phyloP scores from a whole-genome alignment of 768 basidiomycete genomes.

The Calocera cornea region DNA sequence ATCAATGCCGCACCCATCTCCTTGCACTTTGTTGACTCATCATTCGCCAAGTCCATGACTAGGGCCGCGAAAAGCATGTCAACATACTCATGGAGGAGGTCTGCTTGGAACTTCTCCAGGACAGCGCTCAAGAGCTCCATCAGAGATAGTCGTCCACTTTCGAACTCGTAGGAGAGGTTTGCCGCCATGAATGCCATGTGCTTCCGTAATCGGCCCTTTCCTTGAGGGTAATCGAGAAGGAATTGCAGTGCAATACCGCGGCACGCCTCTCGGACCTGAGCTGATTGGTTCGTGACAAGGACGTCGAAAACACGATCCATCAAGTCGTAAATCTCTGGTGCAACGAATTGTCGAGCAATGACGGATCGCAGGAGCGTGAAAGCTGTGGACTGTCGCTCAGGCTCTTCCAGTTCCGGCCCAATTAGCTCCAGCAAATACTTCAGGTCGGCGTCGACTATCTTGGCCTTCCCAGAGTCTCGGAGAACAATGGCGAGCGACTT shows the following conservation, averaged over 20 bases:
- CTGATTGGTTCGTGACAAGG: slow-evolving; percentile 85
- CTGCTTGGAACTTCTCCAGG: slow-evolving; percentile 66
- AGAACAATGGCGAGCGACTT: slow-evolving; percentile 74
- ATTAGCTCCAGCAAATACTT: slow-evolving; percentile 75
- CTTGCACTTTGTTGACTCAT: slow-evolving; percentile 77
- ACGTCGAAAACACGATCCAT: slow-evolving; percentile 88
- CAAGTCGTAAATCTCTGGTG: slow-evolving; percentile 91
- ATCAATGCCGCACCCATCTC: slow-evolving; percentile 77
- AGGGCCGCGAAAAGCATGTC: slow-evolving; percentile 84
- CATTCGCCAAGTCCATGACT: slow-evolving; percentile 88
- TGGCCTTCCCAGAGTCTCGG: slow-evolving; percentile 71
- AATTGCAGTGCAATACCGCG: slow-evolving; percentile 83
- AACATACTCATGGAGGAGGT: slow-evolving; percentile 60
- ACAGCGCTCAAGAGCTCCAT: slow-evolving; percentile 83
- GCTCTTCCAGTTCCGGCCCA: slow-evolving; percentile 81
- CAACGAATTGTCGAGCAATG: slow-evolving; percentile 78
- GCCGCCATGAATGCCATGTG: slow-evolving; percentile 86
- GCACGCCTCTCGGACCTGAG: slow-evolving; percentile 81
- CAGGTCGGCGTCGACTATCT: slow-evolving; percentile 81
- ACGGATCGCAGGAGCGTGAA: slow-evolving; percentile 85
- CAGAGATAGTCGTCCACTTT: slow-evolving; percentile 84
- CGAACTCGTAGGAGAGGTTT: slow-evolving; percentile 80
- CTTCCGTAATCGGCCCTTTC: slow-evolving; percentile 72
- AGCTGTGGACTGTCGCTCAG: slow-evolving; percentile 66
- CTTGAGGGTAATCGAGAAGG: slow-evolving; percentile 93